Percentiles rank a stretch among this genome's conserved stretches.
phyloP scores from a whole-genome alignment of 2,329 filamentous ascomycete genomes.

The Rhexocercosporidium sp. region DNA sequence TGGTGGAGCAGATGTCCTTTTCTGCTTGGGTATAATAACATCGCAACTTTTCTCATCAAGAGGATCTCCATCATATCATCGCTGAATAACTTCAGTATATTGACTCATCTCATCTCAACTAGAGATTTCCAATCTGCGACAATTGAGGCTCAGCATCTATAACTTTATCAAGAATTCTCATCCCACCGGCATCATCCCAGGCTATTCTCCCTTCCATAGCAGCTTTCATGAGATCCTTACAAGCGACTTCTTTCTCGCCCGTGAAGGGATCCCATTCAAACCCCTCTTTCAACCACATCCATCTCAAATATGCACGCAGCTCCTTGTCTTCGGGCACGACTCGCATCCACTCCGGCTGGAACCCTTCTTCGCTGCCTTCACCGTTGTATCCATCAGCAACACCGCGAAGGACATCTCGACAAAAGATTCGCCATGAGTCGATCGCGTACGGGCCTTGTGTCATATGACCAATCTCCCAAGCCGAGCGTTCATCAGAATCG shows the following conservation, averaged over 20 bases:
- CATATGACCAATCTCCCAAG: conserved; percentile 86
- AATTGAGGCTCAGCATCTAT: conserved; percentile 14
- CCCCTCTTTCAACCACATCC: conserved; percentile 91
- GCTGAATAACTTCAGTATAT: too few species aligned
- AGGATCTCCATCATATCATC: not conserved
- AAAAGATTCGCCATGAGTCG: conserved; percentile 94
- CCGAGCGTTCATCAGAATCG: conserved; percentile 45
- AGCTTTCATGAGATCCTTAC: conserved; percentile 57
- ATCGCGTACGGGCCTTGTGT: conserved; percentile 83
- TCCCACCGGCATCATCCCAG: conserved; percentile 43
- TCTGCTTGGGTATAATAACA: not conserved
- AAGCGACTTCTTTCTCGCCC: conserved; percentile 63
- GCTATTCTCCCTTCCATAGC: conserved; percentile 61
- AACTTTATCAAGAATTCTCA: conserved; percentile 46
- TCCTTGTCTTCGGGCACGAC: conserved; percentile 87
- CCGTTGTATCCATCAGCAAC: conserved; percentile 71
- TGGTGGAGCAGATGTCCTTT: not conserved
- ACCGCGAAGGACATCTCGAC: conserved; percentile 76
- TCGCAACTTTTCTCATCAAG: not conserved
- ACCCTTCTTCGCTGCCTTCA: conserved; percentile 52
- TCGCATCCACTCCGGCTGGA: conserved; percentile 90
- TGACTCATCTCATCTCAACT: not conserved
- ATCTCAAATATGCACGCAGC: conserved; percentile 81
- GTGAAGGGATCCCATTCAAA: conserved; percentile 80
- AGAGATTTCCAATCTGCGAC: conserved; percentile 4